These are phyloP conservation scores for Salmacisia buchloeana DNA, from an alignment of 1,284 basidiomycete species.

Conservation along the genomic window DNA sequence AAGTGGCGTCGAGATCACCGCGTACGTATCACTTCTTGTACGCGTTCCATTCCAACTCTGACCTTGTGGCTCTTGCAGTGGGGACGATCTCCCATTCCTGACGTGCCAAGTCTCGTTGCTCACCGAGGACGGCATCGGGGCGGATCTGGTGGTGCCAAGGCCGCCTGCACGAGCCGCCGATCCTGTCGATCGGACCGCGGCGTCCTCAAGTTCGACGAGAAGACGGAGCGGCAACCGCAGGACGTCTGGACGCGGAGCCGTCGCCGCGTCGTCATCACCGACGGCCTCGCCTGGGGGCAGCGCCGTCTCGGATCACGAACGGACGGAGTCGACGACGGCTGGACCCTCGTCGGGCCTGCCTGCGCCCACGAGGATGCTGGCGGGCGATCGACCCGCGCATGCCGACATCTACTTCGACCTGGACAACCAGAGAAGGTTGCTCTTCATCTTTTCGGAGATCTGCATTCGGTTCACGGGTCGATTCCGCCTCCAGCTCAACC, in stretches of 20 bases:
- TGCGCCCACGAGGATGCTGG: neutral
- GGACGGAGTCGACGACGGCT: no score
- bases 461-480: slow-evolving; percentile 26
- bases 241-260: no score
- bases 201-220: no score
- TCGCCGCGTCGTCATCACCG: no score
- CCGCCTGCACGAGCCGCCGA: neutral
- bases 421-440: slow-evolving; percentile 9
- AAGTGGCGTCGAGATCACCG: slow-evolving; percentile 13
- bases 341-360: no score
- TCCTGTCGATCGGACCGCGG: no score
- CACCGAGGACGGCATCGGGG: slow-evolving; percentile 16
- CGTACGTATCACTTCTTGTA: neutral
- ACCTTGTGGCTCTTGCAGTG: slow-evolving; percentile 1
- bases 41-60: neutral
- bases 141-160: slow-evolving; percentile 19
- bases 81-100: slow-evolving; percentile 25
- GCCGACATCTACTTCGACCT: slow-evolving; percentile 6
- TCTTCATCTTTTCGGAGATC: slow-evolving; percentile 38
- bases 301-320: no score
- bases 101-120: slow-evolving; percentile 32
- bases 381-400: slow-evolving; percentile 2
- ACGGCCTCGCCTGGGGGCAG: no score
- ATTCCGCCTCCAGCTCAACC: slow-evolving; percentile 23
- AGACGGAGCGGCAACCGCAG: no score